Base-by-base conservation (phyloP, 164 flowering plant genomes). In the Berberis vulgaris region DNA sequence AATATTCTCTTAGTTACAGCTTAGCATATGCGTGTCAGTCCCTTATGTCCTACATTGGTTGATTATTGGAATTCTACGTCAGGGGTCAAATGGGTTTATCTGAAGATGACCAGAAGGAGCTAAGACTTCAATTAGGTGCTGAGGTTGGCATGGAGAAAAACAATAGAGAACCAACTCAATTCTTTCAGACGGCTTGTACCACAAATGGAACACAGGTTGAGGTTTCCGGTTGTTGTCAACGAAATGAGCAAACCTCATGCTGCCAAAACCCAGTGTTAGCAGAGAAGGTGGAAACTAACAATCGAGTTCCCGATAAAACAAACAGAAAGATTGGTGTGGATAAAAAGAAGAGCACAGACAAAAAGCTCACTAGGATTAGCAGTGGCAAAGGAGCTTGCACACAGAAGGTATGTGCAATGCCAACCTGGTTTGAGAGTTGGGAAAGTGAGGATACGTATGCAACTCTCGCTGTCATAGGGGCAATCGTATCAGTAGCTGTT, bases 81-180 rank as follows among this genome's bases (percentile, higher is more conserved):
- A 94, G 99, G 84, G 99, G 99, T 61, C 91, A 89, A 78, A 91
- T 95, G 96, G 97, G 97, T 69, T 77, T 89, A 72, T 83, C 94
- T n/a, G 89, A 87, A 71, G 94, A 86, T n/a, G 88, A 87, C 8
- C 99, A 95, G 72, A 86, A 58, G 59, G 85, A 81, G 45, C 69
- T 62, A 67, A 85, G 97, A 74, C 74, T 81, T 57, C 79, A 73
- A 61, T 42, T 62, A 61, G 69, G 73, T 67, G 77, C 75, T 7
- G 78, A 69, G 53, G 62, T 64, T 6, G 44, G 68, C 60, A 26
- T 43, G 50, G 83, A 73, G 47, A 76, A 68, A 56, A 69, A 39
- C 57, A 62, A 41, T 50, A 69, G 65, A 10, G 82, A 80, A 43
- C 11, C 68, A 6, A 64, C 42, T 60, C 76, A 70, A 43, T 5